Evolutionary conservation across 148 eudicot species (phyloP).

Genomic region (Rhododendron ovatum): DNA sequence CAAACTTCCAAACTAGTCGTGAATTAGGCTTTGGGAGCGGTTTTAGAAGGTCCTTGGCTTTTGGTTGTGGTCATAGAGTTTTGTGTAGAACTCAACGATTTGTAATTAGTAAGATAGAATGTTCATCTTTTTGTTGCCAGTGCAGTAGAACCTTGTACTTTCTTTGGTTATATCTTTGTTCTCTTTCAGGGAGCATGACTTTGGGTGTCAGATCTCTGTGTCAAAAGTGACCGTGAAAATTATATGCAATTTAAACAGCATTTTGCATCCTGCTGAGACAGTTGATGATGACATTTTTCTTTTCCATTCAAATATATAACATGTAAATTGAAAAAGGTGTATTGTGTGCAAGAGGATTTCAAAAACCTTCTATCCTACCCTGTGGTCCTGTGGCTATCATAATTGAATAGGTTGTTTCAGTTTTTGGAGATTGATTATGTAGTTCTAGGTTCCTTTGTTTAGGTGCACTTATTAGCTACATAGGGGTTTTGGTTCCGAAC

Average conservation of each 20-base stretch:
- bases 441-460: neutral
- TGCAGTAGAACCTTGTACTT: neutral
- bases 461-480: neutral
- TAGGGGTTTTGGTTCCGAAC: neutral
- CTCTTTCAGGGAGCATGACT: neutral
- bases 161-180: neutral
- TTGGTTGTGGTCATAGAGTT: neutral
- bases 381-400: neutral
- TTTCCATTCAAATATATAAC: neutral
- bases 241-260: neutral
- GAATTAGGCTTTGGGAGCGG: neutral
- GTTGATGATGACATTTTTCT: neutral
- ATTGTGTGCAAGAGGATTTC: neutral
- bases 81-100: neutral
- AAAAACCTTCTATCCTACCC: neutral
- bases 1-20: neutral
- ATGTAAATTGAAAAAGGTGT: neutral
- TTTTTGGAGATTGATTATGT: neutral
- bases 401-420: neutral
- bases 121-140: neutral
- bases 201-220: neutral
- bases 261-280: neutral
- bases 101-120: neutral
- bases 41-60: neutral
- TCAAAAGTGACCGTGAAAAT: neutral